These are phyloP conservation scores for Chlorella sp. DNA, from an alignment of 139 green algal genomes.

Conservation along the genomic window DNA sequence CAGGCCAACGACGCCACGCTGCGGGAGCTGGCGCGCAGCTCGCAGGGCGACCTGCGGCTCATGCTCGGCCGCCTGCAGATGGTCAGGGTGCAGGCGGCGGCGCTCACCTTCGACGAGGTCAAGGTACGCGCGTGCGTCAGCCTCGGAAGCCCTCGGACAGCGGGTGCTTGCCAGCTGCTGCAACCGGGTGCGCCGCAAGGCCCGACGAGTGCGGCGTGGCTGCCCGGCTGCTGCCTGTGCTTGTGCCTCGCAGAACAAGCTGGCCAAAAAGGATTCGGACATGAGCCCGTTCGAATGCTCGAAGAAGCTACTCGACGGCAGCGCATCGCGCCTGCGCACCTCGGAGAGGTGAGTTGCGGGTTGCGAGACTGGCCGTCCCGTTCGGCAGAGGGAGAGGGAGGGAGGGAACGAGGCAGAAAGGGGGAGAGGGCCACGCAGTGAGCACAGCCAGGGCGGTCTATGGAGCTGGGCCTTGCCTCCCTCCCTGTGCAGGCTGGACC, in stretches of 20 bases:
- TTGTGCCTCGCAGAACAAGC: conserved; percentile 19
- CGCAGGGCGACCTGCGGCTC: conserved; percentile 83
- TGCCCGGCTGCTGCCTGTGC: neutral
- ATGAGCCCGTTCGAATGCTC: conserved; percentile 80
- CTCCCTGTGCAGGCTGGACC: conserved; percentile 49
- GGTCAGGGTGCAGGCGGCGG: conserved; percentile 48
- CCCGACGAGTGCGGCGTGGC: too few relatives aligned
- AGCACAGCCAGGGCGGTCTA: too few relatives aligned
- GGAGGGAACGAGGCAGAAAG: too few relatives aligned
- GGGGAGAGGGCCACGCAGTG: too few relatives aligned
- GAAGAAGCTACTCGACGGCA: conserved; percentile 58
- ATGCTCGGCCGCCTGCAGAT: conserved; percentile 92
- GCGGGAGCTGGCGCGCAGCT: conserved; percentile 69
- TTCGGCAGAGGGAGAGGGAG: too few relatives aligned
- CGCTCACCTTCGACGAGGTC: conserved; percentile 75
- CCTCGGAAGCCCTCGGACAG: too few relatives aligned
- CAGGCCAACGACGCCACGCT: conserved; percentile 61
- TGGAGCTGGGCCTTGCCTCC: neutral
- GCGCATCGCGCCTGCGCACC: conserved; percentile 2
- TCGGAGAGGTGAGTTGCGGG: neutral
- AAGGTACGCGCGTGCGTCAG: too few relatives aligned
- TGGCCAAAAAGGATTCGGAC: conserved; percentile 78
- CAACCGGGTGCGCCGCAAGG: too few relatives aligned
- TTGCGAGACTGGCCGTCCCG: neutral
- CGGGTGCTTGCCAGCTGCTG: too few relatives aligned